Percentiles rank a stretch among this genome's conserved stretches.
Evolutionary conservation across 176 grass and related monocot genomes (phyloP).

Genomic region (Juncus effusus): DNA sequence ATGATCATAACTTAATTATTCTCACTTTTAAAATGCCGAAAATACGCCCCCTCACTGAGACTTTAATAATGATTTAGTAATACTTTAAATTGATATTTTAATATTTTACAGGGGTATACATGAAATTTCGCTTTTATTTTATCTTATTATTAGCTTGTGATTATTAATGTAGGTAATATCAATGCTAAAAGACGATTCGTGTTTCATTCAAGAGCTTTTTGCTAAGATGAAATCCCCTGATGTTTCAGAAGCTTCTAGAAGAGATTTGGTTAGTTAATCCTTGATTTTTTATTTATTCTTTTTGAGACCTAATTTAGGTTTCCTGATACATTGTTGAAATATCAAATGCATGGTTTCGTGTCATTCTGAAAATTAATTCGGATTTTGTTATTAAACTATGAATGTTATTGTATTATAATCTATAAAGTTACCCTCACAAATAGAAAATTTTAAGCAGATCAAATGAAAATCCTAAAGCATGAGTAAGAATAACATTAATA

Average conservation of each 20-base stretch:
- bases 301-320: slow-evolving; percentile 11
- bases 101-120: slow-evolving; percentile 22
- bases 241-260: slow-evolving; percentile 63
- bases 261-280: slow-evolving; percentile 62
- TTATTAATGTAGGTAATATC: slow-evolving; percentile 77
- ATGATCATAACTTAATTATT: too few relatives aligned
- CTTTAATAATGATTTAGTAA: too few relatives aligned
- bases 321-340: slow-evolving; percentile 25
- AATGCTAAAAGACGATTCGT: slow-evolving; percentile 85
- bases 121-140: slow-evolving; percentile 7
- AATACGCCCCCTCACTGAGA: too few relatives aligned
- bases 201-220: slow-evolving; percentile 93
- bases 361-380: slow-evolving; percentile 1
- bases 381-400: slow-evolving; percentile 19
- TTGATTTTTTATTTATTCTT: slow-evolving; percentile 20
- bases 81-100: slow-evolving; percentile 4
- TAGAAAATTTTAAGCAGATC: too few relatives aligned
- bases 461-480: too few relatives aligned
- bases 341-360: slow-evolving; percentile 2
- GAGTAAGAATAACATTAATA: too few relatives aligned
- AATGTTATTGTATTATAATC: slow-evolving; percentile 6
- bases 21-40: too few relatives aligned
- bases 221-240: slow-evolving; percentile 65
- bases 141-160: not conserved
- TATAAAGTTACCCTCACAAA: too few relatives aligned